A percentile compares a stretch with the other conserved stretches of the same genome.
phyloP scores from a whole-genome alignment of 1,284 basidiomycete species.

The Microstroma glucosiphilum region DNA sequence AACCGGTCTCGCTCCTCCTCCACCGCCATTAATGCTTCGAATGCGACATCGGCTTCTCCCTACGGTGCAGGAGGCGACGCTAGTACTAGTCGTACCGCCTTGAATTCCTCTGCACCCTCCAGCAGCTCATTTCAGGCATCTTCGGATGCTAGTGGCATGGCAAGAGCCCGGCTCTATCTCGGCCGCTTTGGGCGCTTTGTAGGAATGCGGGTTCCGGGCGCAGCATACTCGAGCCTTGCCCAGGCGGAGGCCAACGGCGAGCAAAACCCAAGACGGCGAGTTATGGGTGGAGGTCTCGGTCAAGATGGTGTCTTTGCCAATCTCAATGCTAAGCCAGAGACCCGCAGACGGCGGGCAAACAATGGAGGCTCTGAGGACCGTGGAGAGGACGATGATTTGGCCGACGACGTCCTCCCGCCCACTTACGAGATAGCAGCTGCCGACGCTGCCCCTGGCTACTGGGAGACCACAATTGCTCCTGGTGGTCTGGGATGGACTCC shows the following conservation, averaged over 20 bases:
- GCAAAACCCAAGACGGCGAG: slow-evolving; percentile 12
- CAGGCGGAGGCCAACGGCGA: slow-evolving; percentile 11
- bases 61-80: background rate
- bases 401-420: slow-evolving; percentile 55
- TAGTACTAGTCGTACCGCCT: background rate
- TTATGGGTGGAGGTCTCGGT: slow-evolving; percentile 66
- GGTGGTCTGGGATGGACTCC: slow-evolving; percentile 48
- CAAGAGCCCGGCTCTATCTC: slow-evolving; percentile 26
- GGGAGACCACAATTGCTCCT: slow-evolving; percentile 80
- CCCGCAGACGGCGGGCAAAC: slow-evolving; percentile 26
- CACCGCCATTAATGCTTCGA: slow-evolving; percentile 10
- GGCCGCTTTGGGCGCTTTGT: slow-evolving; percentile 45
- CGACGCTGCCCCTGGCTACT: slow-evolving; percentile 89
- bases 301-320: slow-evolving; percentile 97
- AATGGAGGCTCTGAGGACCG: slow-evolving; percentile 44
- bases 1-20: slow-evolving; percentile 18
- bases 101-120: slow-evolving; percentile 16
- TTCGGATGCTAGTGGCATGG: background rate
- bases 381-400: slow-evolving; percentile 58
- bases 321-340: slow-evolving; percentile 77
- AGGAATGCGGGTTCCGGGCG: slow-evolving; percentile 48
- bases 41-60: background rate
- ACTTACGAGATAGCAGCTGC: slow-evolving; percentile 81
- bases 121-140: slow-evolving; percentile 6
- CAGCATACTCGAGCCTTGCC: slow-evolving; percentile 30